A percentile compares a stretch with the other conserved stretches of the same genome.
These are phyloP conservation scores for Hanseniaspora gamundiae DNA, from an alignment of 1,139 yeast genomes.

Conservation along the genomic window DNA sequence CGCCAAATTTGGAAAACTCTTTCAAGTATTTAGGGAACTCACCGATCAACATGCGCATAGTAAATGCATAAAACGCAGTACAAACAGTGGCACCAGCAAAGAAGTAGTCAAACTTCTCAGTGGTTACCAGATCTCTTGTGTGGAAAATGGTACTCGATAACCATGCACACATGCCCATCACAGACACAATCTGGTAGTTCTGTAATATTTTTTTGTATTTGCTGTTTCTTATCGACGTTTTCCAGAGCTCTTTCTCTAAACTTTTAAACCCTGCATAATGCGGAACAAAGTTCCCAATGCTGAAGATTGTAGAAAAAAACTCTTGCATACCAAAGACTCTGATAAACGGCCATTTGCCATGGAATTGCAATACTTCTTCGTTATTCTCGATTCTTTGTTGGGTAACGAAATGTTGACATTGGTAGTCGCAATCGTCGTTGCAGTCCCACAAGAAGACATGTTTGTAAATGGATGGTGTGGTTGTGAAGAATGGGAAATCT, in stretches of 20 bases:
- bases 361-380: slow-evolving; percentile 65
- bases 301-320: slow-evolving; percentile 67
- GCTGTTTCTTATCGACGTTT: slow-evolving; percentile 8
- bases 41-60: slow-evolving; percentile 49
- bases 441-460: slow-evolving; percentile 65
- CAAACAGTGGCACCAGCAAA: slow-evolving; percentile 85
- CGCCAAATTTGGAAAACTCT: slow-evolving; percentile 33
- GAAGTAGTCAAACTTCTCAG: slow-evolving; percentile 84
- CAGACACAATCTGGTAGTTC: slow-evolving; percentile 24
- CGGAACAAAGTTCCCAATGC: slow-evolving; percentile 67
- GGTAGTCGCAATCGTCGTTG: slow-evolving; percentile 75
- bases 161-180: slow-evolving; percentile 83
- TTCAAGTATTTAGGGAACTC: slow-evolving; percentile 24
- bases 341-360: slow-evolving; percentile 93
- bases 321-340: slow-evolving; percentile 75
- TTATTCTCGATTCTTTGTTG: slow-evolving; percentile 33
- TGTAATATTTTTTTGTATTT: slow-evolving; percentile 13
- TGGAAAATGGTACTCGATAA: slow-evolving; percentile 75
- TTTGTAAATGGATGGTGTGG: slow-evolving; percentile 23
- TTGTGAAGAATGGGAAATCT: slow-evolving; percentile 22
- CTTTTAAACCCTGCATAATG: slow-evolving; percentile 48
- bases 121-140: slow-evolving; percentile 61
- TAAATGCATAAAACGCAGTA: slow-evolving; percentile 61
- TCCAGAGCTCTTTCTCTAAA: slow-evolving; percentile 20
- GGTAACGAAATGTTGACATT: slow-evolving; percentile 73